A percentile compares a stretch with the other conserved stretches of the same genome.
These are phyloP conservation scores for Aspergillus aculeatus DNA, from an alignment of 2,329 filamentous ascomycete species.

Conservation along the genomic window DNA sequence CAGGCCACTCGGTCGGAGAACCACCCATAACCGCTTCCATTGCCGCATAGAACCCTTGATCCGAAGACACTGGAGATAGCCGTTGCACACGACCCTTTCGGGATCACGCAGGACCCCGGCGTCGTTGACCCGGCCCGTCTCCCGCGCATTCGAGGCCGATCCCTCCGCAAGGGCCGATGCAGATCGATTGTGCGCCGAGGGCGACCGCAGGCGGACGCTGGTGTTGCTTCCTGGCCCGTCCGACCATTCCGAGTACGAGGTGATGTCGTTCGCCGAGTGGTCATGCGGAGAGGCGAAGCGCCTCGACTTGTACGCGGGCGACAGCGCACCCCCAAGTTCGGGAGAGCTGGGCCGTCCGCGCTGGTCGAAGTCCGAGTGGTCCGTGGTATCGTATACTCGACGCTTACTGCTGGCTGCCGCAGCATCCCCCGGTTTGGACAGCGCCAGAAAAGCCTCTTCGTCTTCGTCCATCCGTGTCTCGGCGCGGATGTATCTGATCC, in stretches of 20 bases:
- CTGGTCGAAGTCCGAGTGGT: slow-evolving; percentile 43
- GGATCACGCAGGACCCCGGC: slow-evolving; percentile 60
- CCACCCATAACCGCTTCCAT: slow-evolving; percentile 94
- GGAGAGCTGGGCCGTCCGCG: slow-evolving; percentile 35
- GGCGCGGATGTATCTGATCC: slow-evolving; percentile 77
- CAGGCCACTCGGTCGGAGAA: slow-evolving; percentile 79
- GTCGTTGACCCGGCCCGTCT: slow-evolving; percentile 63
- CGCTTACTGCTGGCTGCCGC: slow-evolving; percentile 27
- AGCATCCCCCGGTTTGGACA: slow-evolving; percentile 25
- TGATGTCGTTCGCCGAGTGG: slow-evolving; percentile 65
- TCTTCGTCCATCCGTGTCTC: slow-evolving; percentile 85
- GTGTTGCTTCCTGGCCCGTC: slow-evolving; percentile 49
- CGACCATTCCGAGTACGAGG: slow-evolving; percentile 84
- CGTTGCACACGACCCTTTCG: slow-evolving; percentile 91
- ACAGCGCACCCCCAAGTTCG: slow-evolving; percentile 32
- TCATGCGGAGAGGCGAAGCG: slow-evolving; percentile 46
- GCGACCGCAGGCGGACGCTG: slow-evolving; percentile 25
- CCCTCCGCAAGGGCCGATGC: slow-evolving; percentile 29
- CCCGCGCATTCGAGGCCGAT: slow-evolving; percentile 46
- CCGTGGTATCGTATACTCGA: slow-evolving; percentile 40
- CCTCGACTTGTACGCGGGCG: slow-evolving; percentile 27
- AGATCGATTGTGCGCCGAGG: slow-evolving; percentile 30
- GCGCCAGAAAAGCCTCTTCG: slow-evolving; percentile 72
- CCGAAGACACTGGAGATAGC: slow-evolving; percentile 81
- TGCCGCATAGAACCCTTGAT: slow-evolving; percentile 77